These are phyloP conservation scores for Oryza meridionalis DNA, from an alignment of 176 grass and related monocot genomes.

Conservation along the genomic window DNA sequence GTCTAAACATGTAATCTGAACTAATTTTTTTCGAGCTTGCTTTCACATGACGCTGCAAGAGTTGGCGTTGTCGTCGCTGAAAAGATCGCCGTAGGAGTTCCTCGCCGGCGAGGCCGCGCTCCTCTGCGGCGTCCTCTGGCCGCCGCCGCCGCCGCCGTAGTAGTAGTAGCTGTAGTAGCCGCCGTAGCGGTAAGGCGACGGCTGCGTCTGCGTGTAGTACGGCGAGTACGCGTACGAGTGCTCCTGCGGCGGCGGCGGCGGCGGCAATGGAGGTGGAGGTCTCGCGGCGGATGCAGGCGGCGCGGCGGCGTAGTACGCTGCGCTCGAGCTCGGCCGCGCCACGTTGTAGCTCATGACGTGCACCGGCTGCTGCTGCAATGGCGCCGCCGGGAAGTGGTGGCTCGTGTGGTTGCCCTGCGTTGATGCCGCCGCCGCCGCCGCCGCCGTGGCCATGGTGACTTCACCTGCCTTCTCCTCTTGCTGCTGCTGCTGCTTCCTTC, in stretches of 20 bases:
- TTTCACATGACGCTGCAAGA: constrained; percentile 53
- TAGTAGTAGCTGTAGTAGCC: constrained; percentile 23
- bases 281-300: background rate
- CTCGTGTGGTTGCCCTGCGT: background rate
- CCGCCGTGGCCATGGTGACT: background rate
- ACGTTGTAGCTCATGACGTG: constrained; percentile 53
- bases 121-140: background rate
- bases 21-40: background rate
- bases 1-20: background rate
- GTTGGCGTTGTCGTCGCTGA: constrained; percentile 61
- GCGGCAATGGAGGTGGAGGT: background rate
- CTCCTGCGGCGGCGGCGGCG: constrained; percentile 11
- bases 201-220: background rate
- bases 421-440: background rate
- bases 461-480: background rate
- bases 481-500: background rate
- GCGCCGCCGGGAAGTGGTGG: background rate
- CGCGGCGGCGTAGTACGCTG: constrained; percentile 10
- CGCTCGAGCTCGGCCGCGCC: constrained; percentile 41
- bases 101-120: constrained; percentile 1
- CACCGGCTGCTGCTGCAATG: background rate
- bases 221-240: constrained; percentile 11
- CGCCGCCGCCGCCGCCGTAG: background rate
- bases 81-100: constrained; percentile 31
- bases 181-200: background rate